These are phyloP conservation scores for Cladorrhinum samala DNA, from an alignment of 495 filamentous ascomycete genomes.

Conservation along the genomic window DNA sequence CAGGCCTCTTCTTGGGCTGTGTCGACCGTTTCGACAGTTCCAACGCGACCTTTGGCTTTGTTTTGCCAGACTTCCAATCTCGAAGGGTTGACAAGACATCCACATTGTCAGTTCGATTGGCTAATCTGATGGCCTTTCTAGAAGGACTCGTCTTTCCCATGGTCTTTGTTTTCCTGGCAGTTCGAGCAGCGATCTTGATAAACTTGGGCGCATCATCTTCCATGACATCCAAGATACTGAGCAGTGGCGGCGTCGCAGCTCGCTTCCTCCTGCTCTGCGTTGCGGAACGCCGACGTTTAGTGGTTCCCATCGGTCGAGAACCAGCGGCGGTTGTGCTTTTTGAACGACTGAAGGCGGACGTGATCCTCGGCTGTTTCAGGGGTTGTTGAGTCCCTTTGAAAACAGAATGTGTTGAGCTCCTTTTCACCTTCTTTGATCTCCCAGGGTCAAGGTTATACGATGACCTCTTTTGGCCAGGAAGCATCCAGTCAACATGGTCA, in stretches of 20 bases:
- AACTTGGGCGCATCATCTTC: constrained; percentile 60
- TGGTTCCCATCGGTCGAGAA: background rate
- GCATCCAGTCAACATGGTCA: constrained; percentile 50
- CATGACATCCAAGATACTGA: constrained; percentile 70
- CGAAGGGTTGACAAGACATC: constrained; percentile 63
- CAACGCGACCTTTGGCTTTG: constrained; percentile 41
- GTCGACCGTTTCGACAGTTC: constrained; percentile 17
- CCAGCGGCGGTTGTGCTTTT: constrained; percentile 16
- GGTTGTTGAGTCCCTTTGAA: constrained; percentile 23
- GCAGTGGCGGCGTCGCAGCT: constrained; percentile 38
- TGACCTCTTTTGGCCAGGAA: constrained; percentile 34
- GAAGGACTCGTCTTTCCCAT: constrained; percentile 69
- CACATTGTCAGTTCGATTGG: constrained; percentile 63
- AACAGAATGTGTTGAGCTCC: constrained; percentile 20
- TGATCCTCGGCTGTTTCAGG: constrained; percentile 41
- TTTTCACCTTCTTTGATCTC: constrained; percentile 22
- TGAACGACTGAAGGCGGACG: constrained; percentile 31
- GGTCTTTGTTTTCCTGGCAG: constrained; percentile 54
- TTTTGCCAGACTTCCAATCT: constrained; percentile 70
- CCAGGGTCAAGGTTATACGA: constrained; percentile 11
- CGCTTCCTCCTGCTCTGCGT: constrained; percentile 10
- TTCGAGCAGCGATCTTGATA: constrained; percentile 69
- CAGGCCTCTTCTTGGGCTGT: constrained; percentile 10
- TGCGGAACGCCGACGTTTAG: background rate
- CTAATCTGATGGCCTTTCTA: constrained; percentile 65